Base-by-base conservation (phyloP, 805 yeast genomes). In the Ogataea wickerhamii region DNA sequence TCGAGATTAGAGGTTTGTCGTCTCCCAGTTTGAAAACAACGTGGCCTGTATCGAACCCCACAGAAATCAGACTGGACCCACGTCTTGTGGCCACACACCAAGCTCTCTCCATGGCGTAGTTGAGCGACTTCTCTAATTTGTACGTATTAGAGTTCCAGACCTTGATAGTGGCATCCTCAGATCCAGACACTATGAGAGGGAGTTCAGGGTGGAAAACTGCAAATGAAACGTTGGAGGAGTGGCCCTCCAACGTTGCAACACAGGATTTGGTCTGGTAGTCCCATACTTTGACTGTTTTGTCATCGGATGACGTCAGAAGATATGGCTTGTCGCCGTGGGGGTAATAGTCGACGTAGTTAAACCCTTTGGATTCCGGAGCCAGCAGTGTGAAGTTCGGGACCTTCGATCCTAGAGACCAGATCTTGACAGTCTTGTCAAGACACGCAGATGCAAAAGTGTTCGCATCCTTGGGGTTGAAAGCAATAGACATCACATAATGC, bases 281-380 rank as follows among this genome's bases (percentile, higher is more conserved):
- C 96, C 96, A 91, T 36, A 89, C 73, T 55, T 85, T 85, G 48
- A 88, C 79, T 2, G 96, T 81, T 48, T 80, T 76, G 65, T 91
- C 97, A 66, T 89, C 98, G 14, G 95, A 83, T 4, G 95, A 71
- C 2, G 97, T 89, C 48, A 89, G 81, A 51, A 93, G 69, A 60
- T 93, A 93, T 34, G 99, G 99, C 66, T 93, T 93, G 67, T 93
- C 99, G 42, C 95, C 84, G 51, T 87, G 88, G 20, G 98, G 98
- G 61, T 93, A 93, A 65, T 91, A 93, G 63, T 91, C 97, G 42
- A 93, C 97, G 61, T 77, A 91, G 64, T 93, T 93, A 49, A 88
- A 97, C 49, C 98, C 98, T 58, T 86, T 87, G 33, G 85, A 76
- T 49, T 86, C 96, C 56, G 91, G 96, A 6, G 97, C 95, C 20